Conservation (phyloP, 345 rosid genomes). For the Linum lewisii region DNA sequence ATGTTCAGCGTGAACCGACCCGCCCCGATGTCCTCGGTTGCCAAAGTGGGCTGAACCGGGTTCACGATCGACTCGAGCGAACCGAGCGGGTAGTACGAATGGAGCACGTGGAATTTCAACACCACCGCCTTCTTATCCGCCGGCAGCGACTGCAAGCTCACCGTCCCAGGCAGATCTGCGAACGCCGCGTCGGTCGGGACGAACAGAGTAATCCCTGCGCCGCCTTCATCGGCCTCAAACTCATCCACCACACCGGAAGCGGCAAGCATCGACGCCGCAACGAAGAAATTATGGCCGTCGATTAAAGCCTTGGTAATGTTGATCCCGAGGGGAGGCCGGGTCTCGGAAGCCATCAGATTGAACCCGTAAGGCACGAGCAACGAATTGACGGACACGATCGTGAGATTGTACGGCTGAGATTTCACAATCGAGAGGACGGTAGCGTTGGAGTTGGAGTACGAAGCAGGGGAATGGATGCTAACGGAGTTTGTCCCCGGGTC, state of each 20-base stretch:
- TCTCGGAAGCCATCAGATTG: conserved; percentile 65
- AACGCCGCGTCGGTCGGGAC: conserved; percentile 77
- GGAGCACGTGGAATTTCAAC: conserved; percentile 71
- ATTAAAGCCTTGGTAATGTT: conserved; percentile 67
- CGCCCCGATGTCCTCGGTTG: conserved; percentile 72
- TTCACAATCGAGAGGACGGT: conserved; percentile 47
- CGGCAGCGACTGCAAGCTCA: conserved; percentile 57
- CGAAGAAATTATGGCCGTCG: conserved; percentile 76
- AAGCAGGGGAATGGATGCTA: conserved; percentile 40
- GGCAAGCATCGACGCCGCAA: conserved; percentile 67
- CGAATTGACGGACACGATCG: conserved; percentile 53
- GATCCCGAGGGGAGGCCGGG: conserved; percentile 47
- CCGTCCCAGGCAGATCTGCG: conserved; percentile 53
- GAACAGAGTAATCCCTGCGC: conserved; percentile 85
- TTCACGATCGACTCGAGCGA: conserved; percentile 81
- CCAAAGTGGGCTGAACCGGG: conserved; percentile 85
- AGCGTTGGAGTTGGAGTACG: conserved; percentile 42
- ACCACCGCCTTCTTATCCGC: conserved; percentile 66
- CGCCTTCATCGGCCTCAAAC: conserved; percentile 70
- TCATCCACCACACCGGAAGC: conserved; percentile 73
- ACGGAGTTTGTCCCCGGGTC: conserved; percentile 36
- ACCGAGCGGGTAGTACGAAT: conserved; percentile 86
- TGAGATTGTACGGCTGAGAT: conserved; percentile 51
- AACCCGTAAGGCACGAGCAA: conserved; percentile 57
- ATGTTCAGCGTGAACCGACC: conserved; percentile 77